These are phyloP conservation scores for Arachnomyces sp. DNA, from an alignment of 2,329 filamentous ascomycete species.

Conservation along the genomic window DNA sequence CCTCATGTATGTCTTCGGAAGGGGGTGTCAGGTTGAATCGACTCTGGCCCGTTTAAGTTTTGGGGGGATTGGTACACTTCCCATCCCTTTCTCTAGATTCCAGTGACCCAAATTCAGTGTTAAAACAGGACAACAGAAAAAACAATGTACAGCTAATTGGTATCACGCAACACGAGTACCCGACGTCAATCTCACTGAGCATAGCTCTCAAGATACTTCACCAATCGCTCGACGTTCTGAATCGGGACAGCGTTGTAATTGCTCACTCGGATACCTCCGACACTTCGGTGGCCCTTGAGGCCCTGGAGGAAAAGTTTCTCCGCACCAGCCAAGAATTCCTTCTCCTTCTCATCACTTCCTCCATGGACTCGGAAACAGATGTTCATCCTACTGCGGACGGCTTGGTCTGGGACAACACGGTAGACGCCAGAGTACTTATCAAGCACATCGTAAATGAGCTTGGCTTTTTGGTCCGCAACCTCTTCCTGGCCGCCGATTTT, in stretches of 20 bases:
- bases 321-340: constrained; percentile 67
- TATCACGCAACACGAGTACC: too few species aligned
- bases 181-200: constrained; percentile 21
- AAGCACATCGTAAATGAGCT: constrained; percentile 65
- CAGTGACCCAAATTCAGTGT: too few species aligned
- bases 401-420: constrained; percentile 65
- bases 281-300: constrained; percentile 78
- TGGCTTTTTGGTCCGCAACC: constrained; percentile 64
- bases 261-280: constrained; percentile 76
- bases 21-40: constrained; percentile 4
- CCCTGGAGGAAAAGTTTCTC: constrained; percentile 63
- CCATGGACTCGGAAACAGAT: constrained; percentile 75
- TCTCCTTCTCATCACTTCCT: constrained; percentile 62
- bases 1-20: too few species aligned
- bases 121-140: too few species aligned
- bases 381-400: constrained; percentile 80
- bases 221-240: constrained; percentile 36
- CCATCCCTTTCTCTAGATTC: too few species aligned
- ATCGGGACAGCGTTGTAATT: constrained; percentile 80
- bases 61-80: too few species aligned
- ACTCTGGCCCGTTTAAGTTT: too few species aligned
- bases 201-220: constrained; percentile 45
- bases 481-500: constrained; percentile 71
- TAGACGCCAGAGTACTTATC: constrained; percentile 69
- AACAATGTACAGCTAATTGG: too few species aligned